Evolutionary conservation across 2,329 filamentous ascomycete genomes (phyloP), one percentile per base, ranked within the genome.

Genomic region (Colletotrichum sp.): DNA sequence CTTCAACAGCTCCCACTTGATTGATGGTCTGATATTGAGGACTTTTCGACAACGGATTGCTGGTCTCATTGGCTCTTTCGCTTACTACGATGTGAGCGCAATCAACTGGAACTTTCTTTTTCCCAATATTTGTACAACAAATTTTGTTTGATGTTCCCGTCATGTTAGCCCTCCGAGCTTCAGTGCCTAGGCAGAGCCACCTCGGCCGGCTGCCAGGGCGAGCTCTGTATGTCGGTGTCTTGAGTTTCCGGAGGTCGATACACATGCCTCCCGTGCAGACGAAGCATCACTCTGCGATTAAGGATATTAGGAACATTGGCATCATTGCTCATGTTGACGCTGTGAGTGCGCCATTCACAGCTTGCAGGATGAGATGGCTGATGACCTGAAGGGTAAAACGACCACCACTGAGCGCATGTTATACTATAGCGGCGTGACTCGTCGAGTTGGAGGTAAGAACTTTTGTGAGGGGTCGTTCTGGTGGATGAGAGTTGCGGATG

Each of bases 301-400:
- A 91, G 52, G 91, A 91, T 80, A 97, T 96, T 68, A 91, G 96
- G 80, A 99, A 99, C 83, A 98, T 99, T 83, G 97, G 97, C 77
- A 99, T 99, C 80, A 98, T 99, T 84, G 97, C 97, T 76, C 97
- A 99, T 85, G 98, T 99, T 79, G 97, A 99, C 92, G 97, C 97
- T 72, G 90, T 92, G 84, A 71, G 89, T 84, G 15, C 44, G n/a
- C 6, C 18, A 32, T 70, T 32, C n/a, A 10, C 21, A 62, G 4
- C 12, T 21, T 32, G 12, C 21, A n/a, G 52, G 12, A 24, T 55
- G n/a, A 32, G 39, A 79, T 81, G 18, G 82, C 76, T 32, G 59
- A 76, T 32, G 10, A 16, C 18, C 4, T 15, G 21, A 10, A 92
- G 90, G 97, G 97, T 10, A 99, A 99, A 89, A 99, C 97, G 2